A percentile compares a stretch with the other conserved stretches of the same genome.
Conservation (phyloP, 768 basidiomycete genomes). For the Scleroderma bovista region DNA sequence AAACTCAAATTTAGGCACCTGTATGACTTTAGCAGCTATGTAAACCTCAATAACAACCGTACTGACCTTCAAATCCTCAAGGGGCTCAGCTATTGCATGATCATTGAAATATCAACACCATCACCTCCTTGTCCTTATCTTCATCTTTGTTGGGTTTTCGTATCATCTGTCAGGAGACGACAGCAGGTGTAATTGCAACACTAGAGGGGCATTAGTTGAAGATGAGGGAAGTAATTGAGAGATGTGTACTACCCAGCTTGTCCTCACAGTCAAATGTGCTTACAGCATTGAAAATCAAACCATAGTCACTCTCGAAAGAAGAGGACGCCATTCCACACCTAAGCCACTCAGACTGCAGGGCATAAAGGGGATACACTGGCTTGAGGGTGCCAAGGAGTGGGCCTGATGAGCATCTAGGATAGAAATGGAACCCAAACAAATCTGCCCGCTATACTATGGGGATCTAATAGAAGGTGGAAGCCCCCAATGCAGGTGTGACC, state of each 20-base stretch:
- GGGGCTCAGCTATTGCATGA: no score
- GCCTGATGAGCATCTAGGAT: conserved; percentile 58
- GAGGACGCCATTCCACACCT: conserved; percentile 42
- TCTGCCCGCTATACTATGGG: conserved; percentile 67
- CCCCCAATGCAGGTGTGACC: conserved; percentile 40
- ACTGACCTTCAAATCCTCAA: no score
- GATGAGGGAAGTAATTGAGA: background rate
- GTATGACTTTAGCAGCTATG: no score
- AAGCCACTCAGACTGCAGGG: conserved; percentile 37
- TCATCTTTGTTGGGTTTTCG: no score
- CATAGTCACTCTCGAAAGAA: conserved; percentile 57
- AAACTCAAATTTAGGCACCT: no score
- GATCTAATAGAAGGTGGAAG: conserved; percentile 61
- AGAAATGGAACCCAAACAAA: conserved; percentile 59
- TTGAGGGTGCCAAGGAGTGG: conserved; percentile 59
- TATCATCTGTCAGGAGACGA: conserved; percentile 70
- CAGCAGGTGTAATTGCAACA: conserved; percentile 91
- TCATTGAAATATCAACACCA: no score
- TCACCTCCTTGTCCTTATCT: no score
- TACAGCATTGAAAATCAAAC: conserved; percentile 58
- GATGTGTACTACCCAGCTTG: conserved; percentile 50
- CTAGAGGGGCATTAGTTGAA: conserved; percentile 23
- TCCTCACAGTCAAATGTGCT: conserved; percentile 63
- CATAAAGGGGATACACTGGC: conserved; percentile 35
- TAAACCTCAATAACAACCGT: no score